Evolutionary conservation across 345 rosid genomes (phyloP).

Genomic region (Raphanus raphanistrum): DNA sequence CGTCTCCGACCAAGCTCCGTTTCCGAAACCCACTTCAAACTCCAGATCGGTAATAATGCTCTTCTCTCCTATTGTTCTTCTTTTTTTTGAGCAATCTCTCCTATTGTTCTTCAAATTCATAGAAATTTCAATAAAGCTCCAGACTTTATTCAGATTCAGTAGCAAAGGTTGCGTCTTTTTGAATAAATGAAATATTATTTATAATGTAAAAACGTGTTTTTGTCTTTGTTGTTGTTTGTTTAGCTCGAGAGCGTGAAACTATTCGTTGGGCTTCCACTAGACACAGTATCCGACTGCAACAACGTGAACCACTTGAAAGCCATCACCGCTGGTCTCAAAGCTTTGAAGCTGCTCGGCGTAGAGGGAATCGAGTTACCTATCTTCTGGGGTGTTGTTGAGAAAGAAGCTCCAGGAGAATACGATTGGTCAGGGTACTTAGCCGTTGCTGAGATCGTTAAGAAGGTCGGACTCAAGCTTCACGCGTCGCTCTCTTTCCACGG

Average conservation of each 20-base stretch:
- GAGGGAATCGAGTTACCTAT: slow-evolving; percentile 89
- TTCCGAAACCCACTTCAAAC: slow-evolving; percentile 30
- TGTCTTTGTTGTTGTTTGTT: slow-evolving; percentile 20
- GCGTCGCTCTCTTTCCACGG: slow-evolving; percentile 76
- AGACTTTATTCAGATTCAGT: not conserved
- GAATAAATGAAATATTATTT: too few relatives aligned
- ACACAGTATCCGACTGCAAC: slow-evolving; percentile 63
- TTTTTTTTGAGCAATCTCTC: too few relatives aligned
- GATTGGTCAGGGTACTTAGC: slow-evolving; percentile 84
- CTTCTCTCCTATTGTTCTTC: not conserved
- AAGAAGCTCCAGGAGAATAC: slow-evolving; percentile 71
- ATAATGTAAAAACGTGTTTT: not conserved
- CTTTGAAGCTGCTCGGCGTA: slow-evolving; percentile 80
- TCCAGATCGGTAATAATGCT: slow-evolving; percentile 50
- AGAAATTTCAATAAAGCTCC: not conserved
- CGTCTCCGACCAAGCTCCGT: slow-evolving; percentile 30
- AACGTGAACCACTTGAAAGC: slow-evolving; percentile 72
- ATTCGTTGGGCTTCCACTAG: slow-evolving; percentile 85
- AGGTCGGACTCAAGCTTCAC: slow-evolving; percentile 77
- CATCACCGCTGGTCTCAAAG: slow-evolving; percentile 73
- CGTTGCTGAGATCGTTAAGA: slow-evolving; percentile 75
- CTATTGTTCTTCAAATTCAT: not conserved
- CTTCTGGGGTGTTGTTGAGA: slow-evolving; percentile 97
- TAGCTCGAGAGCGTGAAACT: slow-evolving; percentile 61
- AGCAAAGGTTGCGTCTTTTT: too few relatives aligned